These are phyloP conservation scores for Apiospora rasikravindrae DNA, from an alignment of 2,329 filamentous ascomycete species.

Conservation along the genomic window DNA sequence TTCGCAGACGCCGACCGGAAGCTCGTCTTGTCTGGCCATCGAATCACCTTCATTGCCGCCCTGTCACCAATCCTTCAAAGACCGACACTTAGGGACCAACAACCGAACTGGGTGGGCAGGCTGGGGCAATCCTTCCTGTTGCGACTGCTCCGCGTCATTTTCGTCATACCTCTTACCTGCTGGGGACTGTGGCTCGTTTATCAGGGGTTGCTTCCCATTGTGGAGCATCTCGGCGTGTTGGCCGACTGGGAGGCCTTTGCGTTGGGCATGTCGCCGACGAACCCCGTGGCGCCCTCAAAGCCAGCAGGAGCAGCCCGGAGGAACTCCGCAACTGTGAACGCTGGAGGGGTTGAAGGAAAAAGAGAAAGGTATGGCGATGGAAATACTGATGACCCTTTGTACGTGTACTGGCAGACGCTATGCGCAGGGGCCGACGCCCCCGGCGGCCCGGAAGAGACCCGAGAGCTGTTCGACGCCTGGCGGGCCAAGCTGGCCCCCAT, in stretches of 20 bases:
- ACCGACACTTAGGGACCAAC: too few relatives aligned
- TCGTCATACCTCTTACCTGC: background rate
- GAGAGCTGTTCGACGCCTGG: slow-evolving; percentile 14
- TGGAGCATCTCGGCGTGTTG: slow-evolving; percentile 1
- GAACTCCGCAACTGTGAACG: background rate
- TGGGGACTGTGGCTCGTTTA: background rate
- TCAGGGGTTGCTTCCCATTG: background rate
- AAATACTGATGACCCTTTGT: background rate
- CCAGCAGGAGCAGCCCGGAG: too few relatives aligned
- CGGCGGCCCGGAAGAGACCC: background rate
- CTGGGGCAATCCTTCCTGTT: background rate
- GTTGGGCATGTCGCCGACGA: background rate
- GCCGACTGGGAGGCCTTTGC: slow-evolving; percentile 17
- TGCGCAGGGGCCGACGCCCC: slow-evolving; percentile 14
- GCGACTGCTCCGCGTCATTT: background rate
- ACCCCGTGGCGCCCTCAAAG: background rate
- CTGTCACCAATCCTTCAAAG: background rate
- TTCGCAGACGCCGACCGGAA: background rate
- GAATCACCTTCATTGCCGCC: background rate
- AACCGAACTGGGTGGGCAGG: background rate
- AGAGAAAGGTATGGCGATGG: background rate
- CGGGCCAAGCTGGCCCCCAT: background rate
- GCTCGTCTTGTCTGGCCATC: background rate
- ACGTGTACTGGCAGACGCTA: slow-evolving; percentile 18
- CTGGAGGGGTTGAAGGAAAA: background rate